A percentile compares a stretch with the other conserved stretches of the same genome.
Conservation (phyloP, 345 rosid genomes). For the Odontarrhena argentea region DNA sequence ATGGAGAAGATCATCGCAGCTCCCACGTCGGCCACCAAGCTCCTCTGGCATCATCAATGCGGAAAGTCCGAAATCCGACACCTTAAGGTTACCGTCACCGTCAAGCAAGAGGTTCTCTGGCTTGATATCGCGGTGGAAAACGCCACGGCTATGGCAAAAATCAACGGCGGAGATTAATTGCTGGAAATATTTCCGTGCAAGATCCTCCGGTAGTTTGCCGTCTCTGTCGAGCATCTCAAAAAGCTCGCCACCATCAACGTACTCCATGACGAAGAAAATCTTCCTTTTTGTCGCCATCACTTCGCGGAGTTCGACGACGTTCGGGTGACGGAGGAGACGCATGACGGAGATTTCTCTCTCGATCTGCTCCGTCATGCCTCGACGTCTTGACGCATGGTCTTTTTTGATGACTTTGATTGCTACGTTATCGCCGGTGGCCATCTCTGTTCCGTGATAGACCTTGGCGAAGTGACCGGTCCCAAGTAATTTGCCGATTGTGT, state of each 20-base stretch:
- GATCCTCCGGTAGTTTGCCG: constrained; percentile 69
- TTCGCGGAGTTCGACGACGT: constrained; percentile 71
- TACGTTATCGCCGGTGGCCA: constrained; percentile 54
- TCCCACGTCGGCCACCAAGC: constrained; percentile 45
- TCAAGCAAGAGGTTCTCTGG: constrained; percentile 81
- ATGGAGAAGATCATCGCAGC: constrained; percentile 72
- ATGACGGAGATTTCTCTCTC: constrained; percentile 74
- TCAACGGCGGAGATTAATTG: constrained; percentile 73
- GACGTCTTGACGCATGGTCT: constrained; percentile 47
- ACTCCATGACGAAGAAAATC: constrained; percentile 78
- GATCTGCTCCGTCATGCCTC: constrained; percentile 76
- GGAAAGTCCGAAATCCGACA: constrained; percentile 82
- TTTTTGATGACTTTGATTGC: constrained; percentile 74
- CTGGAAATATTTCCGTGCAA: constrained; percentile 66
- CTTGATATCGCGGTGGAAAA: constrained; percentile 82
- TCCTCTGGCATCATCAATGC: constrained; percentile 72
- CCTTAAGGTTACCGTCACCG: constrained; percentile 64
- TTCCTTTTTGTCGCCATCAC: constrained; percentile 73
- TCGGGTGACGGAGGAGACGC: constrained; percentile 77
- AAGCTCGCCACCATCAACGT: constrained; percentile 77
- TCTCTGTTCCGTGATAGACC: constrained; percentile 63
- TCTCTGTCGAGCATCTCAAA: constrained; percentile 56
- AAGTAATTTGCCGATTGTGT: constrained; percentile 61
- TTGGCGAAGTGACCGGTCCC: constrained; percentile 90
- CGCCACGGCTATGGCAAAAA: constrained; percentile 84